phyloP scores from a whole-genome alignment of 345 rosid genomes.

The Geranium brycei region DNA sequence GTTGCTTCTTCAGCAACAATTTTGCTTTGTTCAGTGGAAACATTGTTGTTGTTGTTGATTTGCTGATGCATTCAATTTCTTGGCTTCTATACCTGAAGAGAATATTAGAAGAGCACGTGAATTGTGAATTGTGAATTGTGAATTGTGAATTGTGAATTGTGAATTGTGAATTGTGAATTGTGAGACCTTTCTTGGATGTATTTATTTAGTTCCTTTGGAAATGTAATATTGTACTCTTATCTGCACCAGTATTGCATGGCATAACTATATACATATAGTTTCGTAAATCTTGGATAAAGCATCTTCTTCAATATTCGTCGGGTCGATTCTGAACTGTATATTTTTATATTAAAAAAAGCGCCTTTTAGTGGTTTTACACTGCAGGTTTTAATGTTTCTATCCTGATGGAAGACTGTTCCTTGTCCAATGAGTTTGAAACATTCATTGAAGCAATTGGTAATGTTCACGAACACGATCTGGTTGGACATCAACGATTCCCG shows the following conservation, averaged over 20 bases:
- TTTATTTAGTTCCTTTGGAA: not conserved
- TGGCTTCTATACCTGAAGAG: conserved; percentile 55
- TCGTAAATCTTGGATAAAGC: no score
- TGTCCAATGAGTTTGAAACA: conserved; percentile 64
- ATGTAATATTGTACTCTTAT: no score
- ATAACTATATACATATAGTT: no score
- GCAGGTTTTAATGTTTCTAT: conserved; percentile 91
- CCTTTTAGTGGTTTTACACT: conserved; percentile 5
- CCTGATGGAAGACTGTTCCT: conserved; percentile 63
- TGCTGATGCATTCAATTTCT: conserved; percentile 54
- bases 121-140: not conserved
- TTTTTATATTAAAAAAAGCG: no score
- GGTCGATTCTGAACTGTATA: no score
- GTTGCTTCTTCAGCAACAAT: no score
- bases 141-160: not conserved
- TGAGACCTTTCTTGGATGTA: not conserved
- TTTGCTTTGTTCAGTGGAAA: not conserved
- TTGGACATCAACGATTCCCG: conserved; percentile 80
- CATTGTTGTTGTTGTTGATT: conserved; percentile 32
- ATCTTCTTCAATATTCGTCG: no score
- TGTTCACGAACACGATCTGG: conserved; percentile 84
- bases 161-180: not conserved
- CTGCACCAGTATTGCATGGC: no score
- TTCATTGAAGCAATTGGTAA: conserved; percentile 82
- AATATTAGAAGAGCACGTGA: conserved; percentile 55